Conservation (phyloP, 495 filamentous ascomycete genomes). For the Pyrenula aspistea region DNA sequence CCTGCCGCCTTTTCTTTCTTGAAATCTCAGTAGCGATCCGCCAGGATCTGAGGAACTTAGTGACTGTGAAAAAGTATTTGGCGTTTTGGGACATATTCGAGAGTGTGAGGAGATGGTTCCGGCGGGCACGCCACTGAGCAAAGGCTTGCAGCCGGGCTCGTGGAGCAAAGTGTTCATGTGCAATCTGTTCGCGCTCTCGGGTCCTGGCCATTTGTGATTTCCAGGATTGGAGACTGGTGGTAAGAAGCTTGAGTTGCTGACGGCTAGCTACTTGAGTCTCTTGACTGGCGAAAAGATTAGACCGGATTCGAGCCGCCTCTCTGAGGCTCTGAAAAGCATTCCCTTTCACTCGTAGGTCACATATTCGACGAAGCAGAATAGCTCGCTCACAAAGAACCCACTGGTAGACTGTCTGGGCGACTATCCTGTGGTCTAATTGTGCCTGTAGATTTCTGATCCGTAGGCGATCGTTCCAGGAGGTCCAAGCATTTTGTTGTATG, state of each 20-base stretch:
- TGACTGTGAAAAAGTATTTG: constrained; percentile 45
- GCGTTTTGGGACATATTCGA: constrained; percentile 43
- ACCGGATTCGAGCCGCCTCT: constrained; percentile 24
- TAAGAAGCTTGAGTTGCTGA: constrained; percentile 20
- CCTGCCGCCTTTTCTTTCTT: constrained; percentile 40
- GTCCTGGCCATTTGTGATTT: constrained; percentile 25
- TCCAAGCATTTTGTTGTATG: constrained; percentile 46
- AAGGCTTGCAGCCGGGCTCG: constrained; percentile 36
- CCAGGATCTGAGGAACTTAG: constrained; percentile 43
- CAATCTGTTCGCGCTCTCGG: constrained; percentile 33
- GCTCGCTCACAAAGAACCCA: constrained; percentile 49
- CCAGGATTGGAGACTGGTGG: constrained; percentile 30
- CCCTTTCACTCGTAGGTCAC: constrained; percentile 35
- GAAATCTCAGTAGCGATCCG: constrained; percentile 34
- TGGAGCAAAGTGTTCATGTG: constrained; percentile 40
- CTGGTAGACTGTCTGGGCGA: constrained; percentile 48
- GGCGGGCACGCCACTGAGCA: constrained; percentile 30
- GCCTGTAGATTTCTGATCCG: constrained; percentile 39
- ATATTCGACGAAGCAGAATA: constrained; percentile 38
- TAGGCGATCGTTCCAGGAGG: constrained; percentile 54
- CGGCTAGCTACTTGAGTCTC: constrained; percentile 24
- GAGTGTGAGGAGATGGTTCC: constrained; percentile 30
- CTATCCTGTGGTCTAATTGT: constrained; percentile 45
- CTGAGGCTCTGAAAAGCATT: constrained; percentile 30
- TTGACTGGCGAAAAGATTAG: constrained; percentile 22